Base-by-base conservation (phyloP, 768 basidiomycete genomes). In the Boletus pseudopeckii region DNA sequence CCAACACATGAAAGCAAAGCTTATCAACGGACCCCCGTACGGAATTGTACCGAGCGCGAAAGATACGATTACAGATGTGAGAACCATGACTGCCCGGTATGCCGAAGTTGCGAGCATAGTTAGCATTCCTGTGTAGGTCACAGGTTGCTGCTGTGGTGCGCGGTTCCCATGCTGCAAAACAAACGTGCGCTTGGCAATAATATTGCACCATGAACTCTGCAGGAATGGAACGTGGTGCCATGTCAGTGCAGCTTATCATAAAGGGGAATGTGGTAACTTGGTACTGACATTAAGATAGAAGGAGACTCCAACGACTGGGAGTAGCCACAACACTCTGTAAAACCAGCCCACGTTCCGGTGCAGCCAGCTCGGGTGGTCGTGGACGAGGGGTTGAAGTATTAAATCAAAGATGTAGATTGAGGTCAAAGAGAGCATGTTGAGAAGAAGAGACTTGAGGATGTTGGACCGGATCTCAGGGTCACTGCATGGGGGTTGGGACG, bases 1-100 rank as follows among this genome's bases (percentile, higher is more conserved):
- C 87, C 92, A 91, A 63, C 89, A 92, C 53, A 92, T 71, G 64
- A 92, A 94, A 6, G 81, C 66, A 64, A 92, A 89, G 26, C 82
- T 80, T 6, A 78, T 70, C 2, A 75, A 54, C 1, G 80, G 74
- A 9, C 92, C 92, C 13, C 85, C 70, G 51, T 79, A 74, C 3
- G 92, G 92, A 18, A 91, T 74, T 48, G 77, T 74, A 6, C 76
- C 72, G 32, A 95, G 73, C 15, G 77, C 76, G 54, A 87, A 84
- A 5, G 86, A 87, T 18, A 92, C 72, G 8, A 81, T 64, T 20
- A 92, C 74, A 14, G 89, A 90, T 5, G 90, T 91, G 64, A 83
- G 71, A 18, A 92, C 80, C 86, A 95, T 90, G 52, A 92, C 83
- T 2, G 79, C 78, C 17, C 91, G 81, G 62, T 93, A 94, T 6